Evolutionary conservation across 2,329 filamentous ascomycete genomes (phyloP), one percentile per base, ranked within the genome.

Genomic region (Exophiala oligosperma): DNA sequence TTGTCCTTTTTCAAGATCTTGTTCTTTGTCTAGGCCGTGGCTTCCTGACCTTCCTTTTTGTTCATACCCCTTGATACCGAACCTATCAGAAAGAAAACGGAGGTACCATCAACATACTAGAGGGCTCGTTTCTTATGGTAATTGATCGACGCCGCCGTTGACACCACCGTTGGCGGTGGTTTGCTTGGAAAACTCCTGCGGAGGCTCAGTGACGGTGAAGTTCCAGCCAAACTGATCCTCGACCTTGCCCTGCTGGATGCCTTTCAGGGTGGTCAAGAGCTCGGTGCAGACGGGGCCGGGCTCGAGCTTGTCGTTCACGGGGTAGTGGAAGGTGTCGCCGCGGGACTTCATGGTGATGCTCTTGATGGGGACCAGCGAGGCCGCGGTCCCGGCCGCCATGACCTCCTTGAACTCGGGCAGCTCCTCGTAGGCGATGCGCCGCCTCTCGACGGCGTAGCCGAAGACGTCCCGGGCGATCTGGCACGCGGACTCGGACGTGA

Each of bases 301-400:
- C 57, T 92, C 88, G 11, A 68, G 79, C 21, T 72, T 69, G 21
- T 70, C 68, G 5, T 74, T 74, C 55, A 71, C 70, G 14, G 79
- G 72, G 67, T 84, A 88, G 6, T 72, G 71, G 68, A 86, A 84
- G 54, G 79, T 83, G 60, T 85, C 81, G 43, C 75, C 73, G 43
- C 74, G 79, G 14, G 81, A 84, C 50, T 75, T 83, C 68, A 92
- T 85, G 2, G 90, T 94, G 72, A 97, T 96, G 66, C 90, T 94
- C 61, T 89, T 89, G 74, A 97, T 94, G 1, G 93, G 93, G 2
- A 97, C 92, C 54, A 99, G 80, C 0, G 91, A 90, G 0, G 92
- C 93, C 0, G 93, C 93, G 0, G 93, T 97, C 1, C 93, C 93
- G 2, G 92, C 92, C 3, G 93, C 94, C 75, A 97, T 86, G 52